These are phyloP conservation scores for Cladosporium velox DNA, from an alignment of 2,329 filamentous ascomycete genomes.

Conservation along the genomic window DNA sequence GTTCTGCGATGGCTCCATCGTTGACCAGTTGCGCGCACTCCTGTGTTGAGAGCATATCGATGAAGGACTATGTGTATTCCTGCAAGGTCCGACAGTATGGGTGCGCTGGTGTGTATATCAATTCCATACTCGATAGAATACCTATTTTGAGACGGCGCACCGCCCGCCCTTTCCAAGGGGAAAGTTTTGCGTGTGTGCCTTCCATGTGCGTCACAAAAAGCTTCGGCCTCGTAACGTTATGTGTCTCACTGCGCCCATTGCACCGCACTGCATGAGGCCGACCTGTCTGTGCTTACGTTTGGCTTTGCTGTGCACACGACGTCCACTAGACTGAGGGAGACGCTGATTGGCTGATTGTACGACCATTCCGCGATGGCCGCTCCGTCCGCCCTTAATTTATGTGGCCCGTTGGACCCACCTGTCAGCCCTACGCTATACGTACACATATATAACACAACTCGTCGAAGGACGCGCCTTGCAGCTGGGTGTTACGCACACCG, in stretches of 20 bases:
- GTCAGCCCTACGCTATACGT: conserved; percentile 8
- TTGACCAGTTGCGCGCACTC: conserved; percentile 6
- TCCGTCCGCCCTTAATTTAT: background rate
- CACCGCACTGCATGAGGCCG: background rate
- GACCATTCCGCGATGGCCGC: background rate
- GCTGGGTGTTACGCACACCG: background rate
- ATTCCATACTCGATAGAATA: background rate
- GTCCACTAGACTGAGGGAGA: background rate
- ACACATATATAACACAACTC: background rate
- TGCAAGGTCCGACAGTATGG: background rate
- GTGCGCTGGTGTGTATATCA: background rate
- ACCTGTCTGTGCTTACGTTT: background rate
- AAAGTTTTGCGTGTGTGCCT: background rate
- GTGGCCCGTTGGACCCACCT: background rate
- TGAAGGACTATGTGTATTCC: background rate
- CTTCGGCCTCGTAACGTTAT: background rate
- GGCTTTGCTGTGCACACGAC: background rate
- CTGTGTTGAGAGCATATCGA: background rate
- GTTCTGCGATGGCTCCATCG: conserved; percentile 11
- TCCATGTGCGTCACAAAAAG: background rate
- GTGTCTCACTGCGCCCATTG: conserved; percentile 9
- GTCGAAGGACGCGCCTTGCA: background rate
- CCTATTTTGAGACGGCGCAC: background rate
- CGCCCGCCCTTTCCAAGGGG: background rate
- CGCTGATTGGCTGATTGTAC: background rate